Base-by-base conservation (phyloP, 192 early-diverging fungal genomes). In the Kickxella alabastrina region DNA sequence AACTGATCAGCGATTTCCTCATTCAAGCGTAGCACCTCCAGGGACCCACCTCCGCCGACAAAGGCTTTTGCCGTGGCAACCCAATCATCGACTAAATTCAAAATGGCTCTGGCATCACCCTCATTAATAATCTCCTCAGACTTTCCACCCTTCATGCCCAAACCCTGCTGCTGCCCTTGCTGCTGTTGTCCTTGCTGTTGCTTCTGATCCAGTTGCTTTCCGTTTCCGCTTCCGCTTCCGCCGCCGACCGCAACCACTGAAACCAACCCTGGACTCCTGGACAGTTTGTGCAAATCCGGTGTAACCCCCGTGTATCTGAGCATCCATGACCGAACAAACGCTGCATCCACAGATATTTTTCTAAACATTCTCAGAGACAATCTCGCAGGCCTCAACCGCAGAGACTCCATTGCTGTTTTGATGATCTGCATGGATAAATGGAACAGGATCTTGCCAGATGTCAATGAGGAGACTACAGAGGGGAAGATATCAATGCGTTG, bases 401-500 rank as follows among this genome's bases (percentile, higher is more conserved):
- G 1, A 0, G 57, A 57, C 44, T 68, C 65, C 2, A 75, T 31
- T 4, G 72, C 65, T 1, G 72, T 43, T 25, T 75, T 75, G 55
- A 75, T 44, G 3, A 68, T 75, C 35, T 68, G 64, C 61, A 75
- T 56, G 0, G 72, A 59, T 43, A 75, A 19, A 9, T 67, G 65
- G 23, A 60, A 53, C 29, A 75, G 38, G 2, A 75, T 75, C 23
- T 64, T 47, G 15, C 72, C 72, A 2, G 72, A 52, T 13, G 56
- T 36, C 35, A 75, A 46, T 9, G 59, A 52, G 3, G 23, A 36
- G 6, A 68, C 29, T n/a, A 43, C 46, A 17, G 42, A 51, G 2
- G 72, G 72, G 15, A 73, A 73, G 15, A 73, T 52, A 15, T 78
- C 76, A 3, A 78, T 58, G 13, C 65, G 76, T 35, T 78, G 69